These are phyloP conservation scores for Martiniozyma asiatica DNA, from an alignment of 1,139 yeast genomes.

Conservation along the genomic window DNA sequence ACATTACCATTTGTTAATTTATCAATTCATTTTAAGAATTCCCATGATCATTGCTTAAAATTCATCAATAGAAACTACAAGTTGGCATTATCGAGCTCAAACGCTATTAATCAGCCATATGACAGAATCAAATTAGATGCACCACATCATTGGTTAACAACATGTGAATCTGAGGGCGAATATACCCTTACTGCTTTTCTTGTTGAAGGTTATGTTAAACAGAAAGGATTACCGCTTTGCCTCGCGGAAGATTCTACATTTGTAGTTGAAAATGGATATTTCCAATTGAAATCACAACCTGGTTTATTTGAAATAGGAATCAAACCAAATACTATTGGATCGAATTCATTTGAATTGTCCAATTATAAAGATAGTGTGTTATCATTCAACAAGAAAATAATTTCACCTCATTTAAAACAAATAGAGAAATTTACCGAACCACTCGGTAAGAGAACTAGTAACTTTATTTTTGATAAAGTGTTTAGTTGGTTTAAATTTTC, in stretches of 20 bases:
- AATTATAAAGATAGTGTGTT: no score
- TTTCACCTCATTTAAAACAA: no score
- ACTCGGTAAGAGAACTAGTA: no score
- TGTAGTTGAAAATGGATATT: slow-evolving; percentile 36
- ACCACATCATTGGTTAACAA: slow-evolving; percentile 58
- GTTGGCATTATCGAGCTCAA: slow-evolving; percentile 12
- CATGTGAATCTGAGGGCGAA: slow-evolving; percentile 32
- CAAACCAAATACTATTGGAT: no score
- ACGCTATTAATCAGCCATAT: slow-evolving; percentile 29
- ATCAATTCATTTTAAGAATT: no score
- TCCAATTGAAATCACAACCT: slow-evolving; percentile 59
- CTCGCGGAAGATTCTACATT: not conserved
- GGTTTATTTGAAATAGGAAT: no score
- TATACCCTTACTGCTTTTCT: slow-evolving; percentile 40
- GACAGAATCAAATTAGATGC: slow-evolving; percentile 46
- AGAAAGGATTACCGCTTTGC: slow-evolving; percentile 13
- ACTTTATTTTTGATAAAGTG: no score
- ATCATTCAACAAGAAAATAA: no score
- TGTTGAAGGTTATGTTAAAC: slow-evolving; percentile 62
- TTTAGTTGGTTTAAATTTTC: no score
- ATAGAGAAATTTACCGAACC: no score
- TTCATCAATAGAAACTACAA: slow-evolving; percentile 49
- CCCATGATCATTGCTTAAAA: no score
- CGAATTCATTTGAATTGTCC: no score
- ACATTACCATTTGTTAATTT: slow-evolving; percentile 34